Base-by-base conservation (phyloP, 495 filamentous ascomycete genomes). In the Copromyces sp. region DNA sequence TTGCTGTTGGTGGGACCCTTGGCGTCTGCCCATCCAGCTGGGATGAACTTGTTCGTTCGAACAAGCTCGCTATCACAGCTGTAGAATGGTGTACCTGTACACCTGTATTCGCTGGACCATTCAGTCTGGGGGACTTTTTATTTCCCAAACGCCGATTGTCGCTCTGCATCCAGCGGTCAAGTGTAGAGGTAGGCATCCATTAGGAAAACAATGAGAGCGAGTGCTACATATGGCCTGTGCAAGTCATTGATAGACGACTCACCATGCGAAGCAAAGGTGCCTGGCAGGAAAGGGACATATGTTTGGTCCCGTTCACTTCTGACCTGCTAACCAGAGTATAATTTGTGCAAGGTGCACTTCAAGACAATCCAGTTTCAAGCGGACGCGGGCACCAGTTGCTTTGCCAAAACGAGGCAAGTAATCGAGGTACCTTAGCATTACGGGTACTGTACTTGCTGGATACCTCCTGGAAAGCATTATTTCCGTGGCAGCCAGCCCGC, bases 1-100 rank as follows among this genome's bases (percentile, higher is more conserved):
- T 53, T 9, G 69, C 35, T 38, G 29, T 69, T 42, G 20, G 53
- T 70, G 73, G 73, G 59, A 68, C 73, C 69, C 76, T 76, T 78
- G 73, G 75, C 75, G 59, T 70, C 47, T 72, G 74, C 29, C 20
- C 47, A 59, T 59, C 29, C 53, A 65, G 29, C 53, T 65, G 53
- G 53, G 53, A 65, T 37, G 53, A 65, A 65, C 53, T 65, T 65
- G 53, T 65, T 65, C 53, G 24, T 61, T 61, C 29, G 53, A 61
- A 32, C 12, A 61, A 32, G 53, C 29, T 16, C 53, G 53, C 53
- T 65, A 35, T 29, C 24, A 3, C 24, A 29, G 12, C 53, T 32
- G 53, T 61, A 65, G 24, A 35, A 65, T 65, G 29, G 53, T 14
- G 53, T 65, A 35, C 53, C 14, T 61, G 29, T 65, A 65, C 29